Conservation (phyloP, 176 grass and related monocot species). For the Rhynchospora tenuis region DNA sequence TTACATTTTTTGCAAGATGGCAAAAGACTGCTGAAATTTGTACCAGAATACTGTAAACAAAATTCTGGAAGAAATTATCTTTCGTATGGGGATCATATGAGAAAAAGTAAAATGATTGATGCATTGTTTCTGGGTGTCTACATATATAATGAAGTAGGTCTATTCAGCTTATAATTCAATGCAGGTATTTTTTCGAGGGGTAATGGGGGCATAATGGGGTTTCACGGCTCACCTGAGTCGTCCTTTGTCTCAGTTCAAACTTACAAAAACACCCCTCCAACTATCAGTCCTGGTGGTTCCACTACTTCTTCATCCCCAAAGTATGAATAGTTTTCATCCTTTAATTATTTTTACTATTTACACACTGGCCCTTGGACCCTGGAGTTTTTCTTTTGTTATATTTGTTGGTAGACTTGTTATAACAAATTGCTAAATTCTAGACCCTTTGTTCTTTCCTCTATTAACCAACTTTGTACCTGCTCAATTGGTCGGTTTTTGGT, state of each 20-base stretch:
- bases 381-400: background rate
- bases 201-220: conserved; percentile 29
- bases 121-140: background rate
- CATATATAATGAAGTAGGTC: conserved; percentile 27
- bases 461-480: background rate
- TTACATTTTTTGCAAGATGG: background rate
- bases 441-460: background rate
- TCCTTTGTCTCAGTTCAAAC: conserved; percentile 59
- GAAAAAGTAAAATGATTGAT: background rate
- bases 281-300: conserved; percentile 19
- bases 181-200: conserved; percentile 61
- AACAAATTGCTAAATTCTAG: background rate
- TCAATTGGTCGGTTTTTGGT: background rate
- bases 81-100: background rate
- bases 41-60: background rate
- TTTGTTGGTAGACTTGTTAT: background rate
- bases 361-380: background rate
- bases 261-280: conserved; percentile 54
- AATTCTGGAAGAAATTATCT: background rate
- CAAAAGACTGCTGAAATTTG: too few species aligned
- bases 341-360: background rate
- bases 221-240: conserved; percentile 78
- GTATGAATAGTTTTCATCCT: conserved; percentile 31
- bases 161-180: conserved; percentile 2
- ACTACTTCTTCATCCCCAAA: conserved; percentile 35